Evolutionary conservation across 768 basidiomycete genomes (phyloP), one percentile per base, ranked within the genome.

Genomic region (Hygrophoropsis aurantiaca): DNA sequence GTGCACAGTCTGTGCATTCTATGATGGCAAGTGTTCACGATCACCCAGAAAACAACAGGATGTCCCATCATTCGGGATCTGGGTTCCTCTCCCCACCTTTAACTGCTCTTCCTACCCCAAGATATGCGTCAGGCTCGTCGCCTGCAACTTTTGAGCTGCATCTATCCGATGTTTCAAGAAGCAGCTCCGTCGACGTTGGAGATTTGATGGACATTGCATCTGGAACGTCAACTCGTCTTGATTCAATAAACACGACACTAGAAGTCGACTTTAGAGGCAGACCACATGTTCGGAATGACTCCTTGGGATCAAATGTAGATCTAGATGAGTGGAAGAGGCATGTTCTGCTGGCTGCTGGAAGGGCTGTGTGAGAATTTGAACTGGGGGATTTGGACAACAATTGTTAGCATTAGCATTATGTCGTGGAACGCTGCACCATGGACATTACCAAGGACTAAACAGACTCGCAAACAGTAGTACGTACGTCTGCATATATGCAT

Each of bases 321-420:
- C 40, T 49, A 40, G 26, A 54, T 13, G 50, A 46, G 39, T 54
- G 53, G 53, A 48, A 39, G 36, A 54, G 27, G 30, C 53, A 52
- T 26, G 53, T 54, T 18, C 25, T 54, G 32, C 42, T 11, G 26
- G 53, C 53, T 26, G 53, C 53, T 18, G 53, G 53, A 10, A 51
- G 36, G 20, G 7, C 36, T 9, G 16, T 38, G n/a, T 38, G n/a
- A 38, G n/a, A 9, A 9, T 8, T 38, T 6, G n/a, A 38, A 13
- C 13, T 30, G 27, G 6, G 27, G 27, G 6, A 13, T 13, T 30
- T 30, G 27, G 27, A 30, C 27, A 34, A 16, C n/a, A 30, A 30
- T 30, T 30, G 6, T 30, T 30, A 7, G 27, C 27, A 30, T 34
- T 34, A 34, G 32, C n/a, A 10, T 10, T 34, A 34, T 34, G 16